Evolutionary conservation across 495 filamentous ascomycete genomes (phyloP).

Genomic region (Penicillium fimorum): DNA sequence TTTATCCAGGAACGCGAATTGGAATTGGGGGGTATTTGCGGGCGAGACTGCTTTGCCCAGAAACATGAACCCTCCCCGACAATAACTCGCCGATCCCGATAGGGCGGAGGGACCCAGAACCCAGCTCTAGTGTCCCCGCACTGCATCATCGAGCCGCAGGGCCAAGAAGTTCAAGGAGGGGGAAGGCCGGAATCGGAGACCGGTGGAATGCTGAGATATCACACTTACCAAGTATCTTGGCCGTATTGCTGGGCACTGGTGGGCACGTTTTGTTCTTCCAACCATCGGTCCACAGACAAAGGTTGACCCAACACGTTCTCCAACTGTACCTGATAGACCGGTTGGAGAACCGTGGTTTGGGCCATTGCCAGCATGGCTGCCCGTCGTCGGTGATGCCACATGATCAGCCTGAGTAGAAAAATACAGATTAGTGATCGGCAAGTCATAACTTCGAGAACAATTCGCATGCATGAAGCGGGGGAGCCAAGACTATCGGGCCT

Average conservation of each 20-base stretch:
- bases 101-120: constrained; percentile 16
- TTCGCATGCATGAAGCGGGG: constrained; percentile 21
- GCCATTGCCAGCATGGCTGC: constrained; percentile 5
- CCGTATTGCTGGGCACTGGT: constrained; percentile 22
- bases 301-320: constrained; percentile 9
- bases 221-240: constrained; percentile 36
- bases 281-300: constrained; percentile 31
- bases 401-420: constrained; percentile 24
- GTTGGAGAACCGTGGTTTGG: constrained; percentile 6
- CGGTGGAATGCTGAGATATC: constrained; percentile 1
- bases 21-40: neutral
- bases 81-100: constrained; percentile 9
- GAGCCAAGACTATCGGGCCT: constrained; percentile 17
- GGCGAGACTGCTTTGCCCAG: constrained; percentile 11
- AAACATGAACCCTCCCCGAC: neutral
- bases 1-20: constrained; percentile 2
- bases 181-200: neutral
- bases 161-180: constrained; percentile 22
- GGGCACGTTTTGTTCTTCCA: constrained; percentile 27
- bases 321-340: constrained; percentile 9
- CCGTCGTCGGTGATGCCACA: constrained; percentile 28
- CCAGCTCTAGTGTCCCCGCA: constrained; percentile 35
- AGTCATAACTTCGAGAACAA: constrained; percentile 15
- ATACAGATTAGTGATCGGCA: constrained; percentile 10
- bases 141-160: constrained; percentile 20